phyloP scores from a whole-genome alignment of 2,329 filamentous ascomycete species.

The Cladosporium sp. region DNA sequence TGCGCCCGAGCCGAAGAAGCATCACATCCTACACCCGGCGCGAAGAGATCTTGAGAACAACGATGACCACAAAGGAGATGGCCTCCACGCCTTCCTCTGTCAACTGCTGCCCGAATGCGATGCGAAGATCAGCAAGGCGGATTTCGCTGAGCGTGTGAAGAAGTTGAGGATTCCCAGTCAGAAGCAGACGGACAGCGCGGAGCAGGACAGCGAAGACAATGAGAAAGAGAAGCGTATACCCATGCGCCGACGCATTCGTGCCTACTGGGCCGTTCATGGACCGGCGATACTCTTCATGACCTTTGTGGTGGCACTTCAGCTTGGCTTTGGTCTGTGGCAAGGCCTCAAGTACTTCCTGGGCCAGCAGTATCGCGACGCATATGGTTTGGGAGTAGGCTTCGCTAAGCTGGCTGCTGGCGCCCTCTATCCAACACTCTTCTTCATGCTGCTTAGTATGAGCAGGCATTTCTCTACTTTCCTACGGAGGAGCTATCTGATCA shows the following conservation, averaged over 20 bases:
- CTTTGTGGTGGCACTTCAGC: slow-evolving; percentile 44
- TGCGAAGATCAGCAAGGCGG: slow-evolving; percentile 41
- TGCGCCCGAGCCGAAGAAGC: slow-evolving; percentile 41
- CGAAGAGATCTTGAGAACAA: slow-evolving; percentile 29
- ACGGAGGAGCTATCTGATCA: slow-evolving; percentile 48
- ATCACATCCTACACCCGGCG: slow-evolving; percentile 40
- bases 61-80: slow-evolving; percentile 28
- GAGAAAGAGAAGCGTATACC: slow-evolving; percentile 34
- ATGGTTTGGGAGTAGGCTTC: slow-evolving; percentile 54
- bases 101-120: slow-evolving; percentile 40
- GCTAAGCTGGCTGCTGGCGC: slow-evolving; percentile 53
- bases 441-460: slow-evolving; percentile 55
- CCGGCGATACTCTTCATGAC: slow-evolving; percentile 48
- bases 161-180: slow-evolving; percentile 55
- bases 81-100: slow-evolving; percentile 49
- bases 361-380: slow-evolving; percentile 42
- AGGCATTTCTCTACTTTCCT: slow-evolving; percentile 52
- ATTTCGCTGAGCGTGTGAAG: slow-evolving; percentile 53
- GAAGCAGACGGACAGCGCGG: slow-evolving; percentile 51
- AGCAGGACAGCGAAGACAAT: slow-evolving; percentile 45
- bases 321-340: slow-evolving; percentile 54
- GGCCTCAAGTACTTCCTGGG: slow-evolving; percentile 47
- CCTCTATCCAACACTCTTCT: slow-evolving; percentile 55
- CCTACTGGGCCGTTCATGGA: slow-evolving; percentile 54
- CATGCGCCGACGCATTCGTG: slow-evolving; percentile 43